These are phyloP conservation scores for Mycena alexandri DNA, from an alignment of 768 basidiomycete genomes.

Conservation along the genomic window DNA sequence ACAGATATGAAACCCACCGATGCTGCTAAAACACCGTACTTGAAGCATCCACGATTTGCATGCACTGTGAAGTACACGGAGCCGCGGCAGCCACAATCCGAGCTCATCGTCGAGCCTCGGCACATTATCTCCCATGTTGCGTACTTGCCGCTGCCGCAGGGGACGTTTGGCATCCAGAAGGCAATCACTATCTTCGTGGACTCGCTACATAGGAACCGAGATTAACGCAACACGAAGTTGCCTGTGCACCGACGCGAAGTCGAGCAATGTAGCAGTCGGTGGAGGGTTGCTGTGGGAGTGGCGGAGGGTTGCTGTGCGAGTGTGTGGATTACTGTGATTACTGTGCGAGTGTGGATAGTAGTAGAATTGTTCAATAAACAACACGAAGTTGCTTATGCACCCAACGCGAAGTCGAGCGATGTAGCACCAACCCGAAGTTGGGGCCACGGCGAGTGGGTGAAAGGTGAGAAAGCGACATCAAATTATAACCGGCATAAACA, in stretches of 20 bases:
- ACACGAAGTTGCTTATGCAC: slow-evolving; percentile 1
- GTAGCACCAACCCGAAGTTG: slow-evolving; percentile 18
- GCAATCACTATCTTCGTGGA: slow-evolving; percentile 21
- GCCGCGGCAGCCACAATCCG: background rate
- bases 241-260: slow-evolving; percentile 2
- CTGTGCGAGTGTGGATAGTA: too few relatives aligned
- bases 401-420: slow-evolving; percentile 11
- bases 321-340: too few relatives aligned
- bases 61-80: slow-evolving; percentile 5
- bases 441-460: background rate
- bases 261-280: too few relatives aligned
- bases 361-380: too few relatives aligned
- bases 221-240: slow-evolving; percentile 15
- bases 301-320: too few relatives aligned
- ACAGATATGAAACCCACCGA: too few relatives aligned
- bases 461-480: background rate
- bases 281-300: too few relatives aligned
- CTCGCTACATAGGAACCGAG: slow-evolving; percentile 5
- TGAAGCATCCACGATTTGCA: background rate
- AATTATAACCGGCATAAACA: slow-evolving; percentile 8
- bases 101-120: slow-evolving; percentile 18
- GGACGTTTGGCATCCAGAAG: slow-evolving; percentile 19
- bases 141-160: slow-evolving; percentile 6
- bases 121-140: slow-evolving; percentile 29
- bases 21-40: slow-evolving; percentile 3